These are phyloP conservation scores for Vanilla planifolia DNA, from an alignment of 106 monocot species.

Conservation along the genomic window DNA sequence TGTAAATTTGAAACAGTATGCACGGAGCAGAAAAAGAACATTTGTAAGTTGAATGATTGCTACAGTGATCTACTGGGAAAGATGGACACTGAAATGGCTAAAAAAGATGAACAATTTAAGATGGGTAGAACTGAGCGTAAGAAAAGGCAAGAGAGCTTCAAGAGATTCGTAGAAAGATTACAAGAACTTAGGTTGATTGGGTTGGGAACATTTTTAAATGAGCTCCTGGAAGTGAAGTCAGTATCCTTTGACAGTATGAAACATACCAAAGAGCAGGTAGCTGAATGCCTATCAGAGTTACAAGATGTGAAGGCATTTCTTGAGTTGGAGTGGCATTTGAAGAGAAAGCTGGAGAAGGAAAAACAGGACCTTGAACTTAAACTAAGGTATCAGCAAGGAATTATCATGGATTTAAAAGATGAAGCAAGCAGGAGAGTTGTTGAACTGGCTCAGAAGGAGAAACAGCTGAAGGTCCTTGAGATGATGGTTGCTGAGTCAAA, in stretches of 20 bases:
- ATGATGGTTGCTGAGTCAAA: slow-evolving; percentile 5
- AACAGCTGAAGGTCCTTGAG: slow-evolving; percentile 20
- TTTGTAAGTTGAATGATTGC: slow-evolving; percentile 18
- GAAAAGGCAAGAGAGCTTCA: slow-evolving; percentile 36
- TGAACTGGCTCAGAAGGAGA: slow-evolving; percentile 24
- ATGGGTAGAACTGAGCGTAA: slow-evolving; percentile 59
- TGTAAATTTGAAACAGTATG: slow-evolving; percentile 14
- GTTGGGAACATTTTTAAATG: slow-evolving; percentile 13
- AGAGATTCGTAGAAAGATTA: slow-evolving; percentile 25
- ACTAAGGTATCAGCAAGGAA: slow-evolving; percentile 36
- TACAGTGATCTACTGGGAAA: slow-evolving; percentile 24
- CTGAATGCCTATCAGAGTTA: slow-evolving; percentile 29
- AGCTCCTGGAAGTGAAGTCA: slow-evolving; percentile 21
- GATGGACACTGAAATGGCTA: slow-evolving; percentile 33
- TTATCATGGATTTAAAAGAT: slow-evolving; percentile 22
- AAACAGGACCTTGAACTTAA: slow-evolving; percentile 21
- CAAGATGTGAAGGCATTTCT: slow-evolving; percentile 15
- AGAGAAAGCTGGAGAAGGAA: slow-evolving; percentile 27
- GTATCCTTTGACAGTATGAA: slow-evolving; percentile 17
- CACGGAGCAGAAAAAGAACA: slow-evolving; percentile 35
- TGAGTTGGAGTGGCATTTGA: slow-evolving; percentile 13
- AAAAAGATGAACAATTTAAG: slow-evolving; percentile 42
- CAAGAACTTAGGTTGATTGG: slow-evolving; percentile 18
- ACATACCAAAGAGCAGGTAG: slow-evolving; percentile 16
- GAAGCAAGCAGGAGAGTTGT: slow-evolving; percentile 10